A percentile compares a stretch with the other conserved stretches of the same genome.
phyloP scores from a whole-genome alignment of 495 filamentous ascomycete genomes.

The Aspergillus avenaceus region DNA sequence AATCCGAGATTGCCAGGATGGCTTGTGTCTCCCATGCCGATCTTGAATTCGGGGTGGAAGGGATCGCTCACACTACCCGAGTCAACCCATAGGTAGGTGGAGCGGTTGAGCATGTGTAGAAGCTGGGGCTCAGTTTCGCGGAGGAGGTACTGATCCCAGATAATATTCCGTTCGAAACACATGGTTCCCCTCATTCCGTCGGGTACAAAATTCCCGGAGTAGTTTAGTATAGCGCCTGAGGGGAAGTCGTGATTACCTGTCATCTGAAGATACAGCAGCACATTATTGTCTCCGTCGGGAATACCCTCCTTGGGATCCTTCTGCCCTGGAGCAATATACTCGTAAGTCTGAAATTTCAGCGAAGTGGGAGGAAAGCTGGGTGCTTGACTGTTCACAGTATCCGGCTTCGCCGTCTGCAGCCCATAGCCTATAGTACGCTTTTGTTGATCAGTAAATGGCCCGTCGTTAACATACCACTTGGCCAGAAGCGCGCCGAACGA shows the following conservation, averaged over 20 bases:
- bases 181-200: background rate
- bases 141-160: constrained; percentile 1
- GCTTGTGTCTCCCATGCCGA: background rate
- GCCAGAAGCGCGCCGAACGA: too few species aligned
- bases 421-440: background rate
- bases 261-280: constrained; percentile 4
- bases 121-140: background rate
- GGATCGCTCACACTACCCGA: background rate
- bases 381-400: background rate
- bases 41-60: background rate
- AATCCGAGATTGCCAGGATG: background rate
- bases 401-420: background rate
- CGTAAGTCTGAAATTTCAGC: background rate
- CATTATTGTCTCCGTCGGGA: background rate
- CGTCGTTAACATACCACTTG: background rate
- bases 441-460: background rate
- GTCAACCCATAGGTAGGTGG: background rate
- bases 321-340: background rate
- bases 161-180: background rate
- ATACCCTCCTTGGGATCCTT: background rate
- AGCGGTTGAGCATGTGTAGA: background rate
- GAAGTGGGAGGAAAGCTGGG: background rate
- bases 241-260: background rate
- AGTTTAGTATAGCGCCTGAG: background rate
- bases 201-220: background rate